Conservation (phyloP, 2,329 filamentous ascomycete genomes). For the Phyllosticta ampelicida region DNA sequence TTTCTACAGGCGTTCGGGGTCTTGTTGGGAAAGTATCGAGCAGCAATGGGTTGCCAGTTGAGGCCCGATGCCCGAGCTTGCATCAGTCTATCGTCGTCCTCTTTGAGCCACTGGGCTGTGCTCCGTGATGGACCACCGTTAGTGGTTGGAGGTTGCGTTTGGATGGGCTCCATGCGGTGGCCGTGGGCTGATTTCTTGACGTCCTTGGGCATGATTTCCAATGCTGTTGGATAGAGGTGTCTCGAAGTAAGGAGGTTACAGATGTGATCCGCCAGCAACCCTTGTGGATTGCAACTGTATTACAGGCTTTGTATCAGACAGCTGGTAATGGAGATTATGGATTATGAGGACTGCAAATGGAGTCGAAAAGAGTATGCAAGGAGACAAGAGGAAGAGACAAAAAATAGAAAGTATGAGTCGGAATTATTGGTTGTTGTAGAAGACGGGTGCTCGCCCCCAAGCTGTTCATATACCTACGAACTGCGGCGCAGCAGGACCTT, state of each 20-base stretch:
- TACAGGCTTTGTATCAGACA: neutral
- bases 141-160: slow-evolving; percentile 19
- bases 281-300: neutral
- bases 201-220: slow-evolving; percentile 35
- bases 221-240: neutral
- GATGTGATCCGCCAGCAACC: neutral
- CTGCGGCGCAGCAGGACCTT: slow-evolving; percentile 8
- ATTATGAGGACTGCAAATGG: slow-evolving; percentile 3
- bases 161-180: slow-evolving; percentile 21
- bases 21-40: slow-evolving; percentile 66
- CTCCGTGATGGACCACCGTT: slow-evolving; percentile 18
- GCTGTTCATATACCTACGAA: slow-evolving; percentile 6
- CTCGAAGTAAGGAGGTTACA: neutral
- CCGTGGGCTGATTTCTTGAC: slow-evolving; percentile 21
- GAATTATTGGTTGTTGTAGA: neutral
- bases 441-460: neutral
- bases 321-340: slow-evolving; percentile 3
- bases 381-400: slow-evolving; percentile 4
- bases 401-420: neutral
- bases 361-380: neutral
- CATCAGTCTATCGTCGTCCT: slow-evolving; percentile 65
- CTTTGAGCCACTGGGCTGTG: slow-evolving; percentile 51
- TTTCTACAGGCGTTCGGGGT: slow-evolving; percentile 77
- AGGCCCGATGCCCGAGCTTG: slow-evolving; percentile 61
- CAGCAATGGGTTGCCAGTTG: slow-evolving; percentile 76